These are phyloP conservation scores for Coniochaeta hoffmannii DNA, from an alignment of 2,329 filamentous ascomycete genomes.

Conservation along the genomic window DNA sequence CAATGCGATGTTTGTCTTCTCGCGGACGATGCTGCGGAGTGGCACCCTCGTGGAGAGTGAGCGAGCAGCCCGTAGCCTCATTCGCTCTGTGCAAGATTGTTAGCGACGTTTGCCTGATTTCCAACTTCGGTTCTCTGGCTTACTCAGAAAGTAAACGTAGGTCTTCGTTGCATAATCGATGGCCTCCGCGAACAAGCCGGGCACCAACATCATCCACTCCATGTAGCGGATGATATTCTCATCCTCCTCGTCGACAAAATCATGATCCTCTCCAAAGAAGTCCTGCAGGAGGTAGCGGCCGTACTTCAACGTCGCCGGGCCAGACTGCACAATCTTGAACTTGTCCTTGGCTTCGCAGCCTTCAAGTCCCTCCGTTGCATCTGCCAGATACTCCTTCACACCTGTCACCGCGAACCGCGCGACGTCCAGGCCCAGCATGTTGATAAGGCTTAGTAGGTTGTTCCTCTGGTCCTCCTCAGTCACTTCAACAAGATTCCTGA, in stretches of 20 bases:
- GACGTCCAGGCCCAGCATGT: constrained; percentile 65
- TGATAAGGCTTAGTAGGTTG: constrained; percentile 66
- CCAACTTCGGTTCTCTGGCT: constrained; percentile 28
- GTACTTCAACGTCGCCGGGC: constrained; percentile 43
- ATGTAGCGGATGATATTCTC: constrained; percentile 68
- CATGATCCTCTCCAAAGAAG: constrained; percentile 59
- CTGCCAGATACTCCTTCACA: constrained; percentile 42
- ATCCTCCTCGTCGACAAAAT: constrained; percentile 51
- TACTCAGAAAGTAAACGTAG: constrained; percentile 81
- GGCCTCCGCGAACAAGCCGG: constrained; percentile 33
- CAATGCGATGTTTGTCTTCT: constrained; percentile 24
- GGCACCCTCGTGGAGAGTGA: constrained; percentile 42
- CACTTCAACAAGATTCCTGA: constrained; percentile 69
- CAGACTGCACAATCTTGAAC: constrained; percentile 44
- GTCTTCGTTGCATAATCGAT: constrained; percentile 51
- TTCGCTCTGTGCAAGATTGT: constrained; percentile 29
- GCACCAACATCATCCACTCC: constrained; percentile 76
- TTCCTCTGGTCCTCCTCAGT: constrained; percentile 57
- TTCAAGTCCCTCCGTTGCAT: constrained; percentile 29
- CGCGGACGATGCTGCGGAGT: constrained; percentile 39
- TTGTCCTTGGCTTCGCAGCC: constrained; percentile 31
- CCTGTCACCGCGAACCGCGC: constrained; percentile 67
- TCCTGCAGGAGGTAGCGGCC: constrained; percentile 61
- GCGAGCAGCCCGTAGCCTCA: constrained; percentile 47
- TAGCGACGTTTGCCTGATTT: not conserved